Evolutionary conservation across 768 basidiomycete species (phyloP), one percentile per base, ranked within the genome.

Genomic region (Tulasnella sp.): DNA sequence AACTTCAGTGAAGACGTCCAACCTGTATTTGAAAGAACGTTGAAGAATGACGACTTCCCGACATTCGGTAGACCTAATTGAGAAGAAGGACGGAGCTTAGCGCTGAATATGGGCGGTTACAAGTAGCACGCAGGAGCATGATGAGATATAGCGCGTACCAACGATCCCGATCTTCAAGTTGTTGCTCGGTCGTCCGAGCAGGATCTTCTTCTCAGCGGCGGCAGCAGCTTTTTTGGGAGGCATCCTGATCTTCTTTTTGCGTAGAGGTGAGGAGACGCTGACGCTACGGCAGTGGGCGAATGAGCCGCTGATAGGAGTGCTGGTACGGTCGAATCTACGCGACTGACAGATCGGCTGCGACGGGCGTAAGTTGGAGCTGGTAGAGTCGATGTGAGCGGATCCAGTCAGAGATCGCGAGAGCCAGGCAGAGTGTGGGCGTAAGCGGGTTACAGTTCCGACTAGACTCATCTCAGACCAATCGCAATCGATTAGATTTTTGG

Each of bases 1-100:
- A 64, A 27, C 63, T 61, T 63, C 49, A 5, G 5, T 25, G 17
- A 60, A 24, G 44, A 50, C 34, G 27, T 69, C 79, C 43, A 30
- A 89, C 90, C 89, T 62, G 90, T 91, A 66, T 92, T 81, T 30
- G 94, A 93, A 53, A 98, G 80, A 41, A 78, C 86, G 72, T 99
- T 99, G 82, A 99, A 99, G 73, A 98, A 94, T n/a, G 92, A 96
- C 0, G 90, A 92, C 73, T 99, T 98, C 63, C 96, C 96, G 65
- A 98, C 94, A 70, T 99, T 97, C 54, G 94, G 92, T 42, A 96
- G 73, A 70, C 89, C 88, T 92, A 61, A 46, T 61, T n/a, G n/a
- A n/a, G n/a, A n/a, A n/a, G n/a, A n/a, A n/a, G n/a, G n/a, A n/a
- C n/a, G n/a, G 41, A 59, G 59, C 60, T 43, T 29, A 30, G 43